A percentile compares a stretch with the other conserved stretches of the same genome.
Evolutionary conservation across 352 stramenopile species (phyloP).

Genomic region (Globisporangium sylvaticum): DNA sequence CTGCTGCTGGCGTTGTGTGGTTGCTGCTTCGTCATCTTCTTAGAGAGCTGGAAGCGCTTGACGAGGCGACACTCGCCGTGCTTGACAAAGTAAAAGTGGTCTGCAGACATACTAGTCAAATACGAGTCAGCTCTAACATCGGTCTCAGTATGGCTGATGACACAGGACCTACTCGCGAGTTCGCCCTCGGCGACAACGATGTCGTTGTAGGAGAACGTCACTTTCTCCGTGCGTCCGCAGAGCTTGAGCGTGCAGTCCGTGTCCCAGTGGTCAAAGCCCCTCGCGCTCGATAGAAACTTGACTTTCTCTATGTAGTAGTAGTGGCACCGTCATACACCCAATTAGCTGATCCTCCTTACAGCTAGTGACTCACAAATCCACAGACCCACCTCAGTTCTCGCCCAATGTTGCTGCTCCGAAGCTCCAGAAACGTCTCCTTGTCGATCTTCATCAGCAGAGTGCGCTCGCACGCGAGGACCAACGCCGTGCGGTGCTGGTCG

Average conservation of each 20-base stretch:
- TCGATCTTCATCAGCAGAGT: conserved; percentile 74
- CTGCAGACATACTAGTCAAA: conserved; percentile 12
- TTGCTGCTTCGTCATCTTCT: not conserved
- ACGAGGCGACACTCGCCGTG: conserved; percentile 63
- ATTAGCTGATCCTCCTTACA: not conserved
- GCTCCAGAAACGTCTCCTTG: conserved; percentile 52
- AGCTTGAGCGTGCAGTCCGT: conserved; percentile 52
- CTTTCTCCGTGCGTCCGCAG: conserved; percentile 57
- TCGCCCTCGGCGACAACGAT: conserved; percentile 51
- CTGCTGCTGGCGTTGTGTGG: not conserved
- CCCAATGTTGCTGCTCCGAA: conserved; percentile 48
- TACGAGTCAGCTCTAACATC: no score
- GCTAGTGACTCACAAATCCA: not conserved
- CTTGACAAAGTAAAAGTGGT: conserved; percentile 61
- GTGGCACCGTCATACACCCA: not conserved
- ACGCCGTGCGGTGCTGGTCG: conserved; percentile 59
- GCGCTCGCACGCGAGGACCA: conserved; percentile 60
- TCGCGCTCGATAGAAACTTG: conserved; percentile 41
- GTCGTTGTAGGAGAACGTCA: conserved; percentile 64
- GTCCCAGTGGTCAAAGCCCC: conserved; percentile 60
- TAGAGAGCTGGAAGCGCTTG: conserved; percentile 34
- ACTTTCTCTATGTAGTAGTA: conserved; percentile 50
- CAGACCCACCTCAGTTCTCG: conserved; percentile 51
- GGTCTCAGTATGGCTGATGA: no score
- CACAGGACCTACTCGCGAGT: conserved; percentile 33